These are phyloP conservation scores for Panaeolus cyanescens DNA, from an alignment of 768 basidiomycete species.

Conservation along the genomic window DNA sequence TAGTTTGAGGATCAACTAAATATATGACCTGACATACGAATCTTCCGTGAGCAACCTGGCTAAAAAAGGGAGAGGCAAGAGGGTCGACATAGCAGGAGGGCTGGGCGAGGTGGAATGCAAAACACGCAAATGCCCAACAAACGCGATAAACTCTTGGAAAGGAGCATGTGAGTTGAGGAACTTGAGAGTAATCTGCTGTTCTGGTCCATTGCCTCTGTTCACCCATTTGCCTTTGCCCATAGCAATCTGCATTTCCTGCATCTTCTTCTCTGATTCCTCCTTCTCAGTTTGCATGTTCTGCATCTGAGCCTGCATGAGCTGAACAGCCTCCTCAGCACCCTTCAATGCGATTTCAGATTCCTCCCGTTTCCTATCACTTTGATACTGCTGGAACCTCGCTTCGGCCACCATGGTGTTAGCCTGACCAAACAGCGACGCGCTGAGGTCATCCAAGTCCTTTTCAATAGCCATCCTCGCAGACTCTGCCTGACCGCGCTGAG, in stretches of 20 bases:
- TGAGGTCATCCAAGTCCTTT: conserved; percentile 92
- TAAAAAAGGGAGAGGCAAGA: conserved; percentile 80
- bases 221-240: conserved; percentile 76
- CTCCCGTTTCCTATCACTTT: conserved; percentile 74
- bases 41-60: conserved; percentile 79
- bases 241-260: conserved; percentile 46
- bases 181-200: conserved; percentile 26
- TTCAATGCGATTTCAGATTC: conserved; percentile 77
- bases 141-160: conserved; percentile 78
- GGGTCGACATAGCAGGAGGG: conserved; percentile 69
- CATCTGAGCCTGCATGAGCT: conserved; percentile 83
- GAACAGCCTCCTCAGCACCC: conserved; percentile 85
- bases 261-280: conserved; percentile 57
- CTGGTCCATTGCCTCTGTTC: conserved; percentile 35
- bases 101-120: conserved; percentile 62
- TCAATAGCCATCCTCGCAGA: conserved; percentile 82
- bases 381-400: conserved; percentile 67
- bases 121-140: conserved; percentile 74
- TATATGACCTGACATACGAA: conserved; percentile 58
- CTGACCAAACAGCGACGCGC: conserved; percentile 85
- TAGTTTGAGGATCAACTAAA: conserved; percentile 12
- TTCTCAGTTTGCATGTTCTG: conserved; percentile 72
- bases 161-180: conserved; percentile 72
- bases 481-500: conserved; percentile 88
- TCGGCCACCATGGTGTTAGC: conserved; percentile 99